These are phyloP conservation scores for Alnus rubra DNA, from an alignment of 306 rosid genomes.

Conservation along the genomic window DNA sequence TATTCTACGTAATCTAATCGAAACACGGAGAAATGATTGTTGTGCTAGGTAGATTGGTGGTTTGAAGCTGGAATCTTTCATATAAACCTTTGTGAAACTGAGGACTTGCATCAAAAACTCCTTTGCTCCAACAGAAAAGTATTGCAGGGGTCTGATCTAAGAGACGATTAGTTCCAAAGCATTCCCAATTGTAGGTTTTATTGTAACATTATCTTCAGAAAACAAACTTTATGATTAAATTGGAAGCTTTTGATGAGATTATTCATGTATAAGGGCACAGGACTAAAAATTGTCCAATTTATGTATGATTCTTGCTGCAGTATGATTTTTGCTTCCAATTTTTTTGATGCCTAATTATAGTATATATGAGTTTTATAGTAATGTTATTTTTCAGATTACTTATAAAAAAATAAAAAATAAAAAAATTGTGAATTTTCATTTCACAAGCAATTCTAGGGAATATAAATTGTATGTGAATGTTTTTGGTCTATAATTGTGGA, in stretches of 20 bases:
- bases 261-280: background rate
- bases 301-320: background rate
- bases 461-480: background rate
- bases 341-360: background rate
- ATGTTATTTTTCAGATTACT: background rate
- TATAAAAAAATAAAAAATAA: too few species aligned
- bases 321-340: background rate
- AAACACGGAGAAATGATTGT: background rate
- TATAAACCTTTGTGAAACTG: background rate
- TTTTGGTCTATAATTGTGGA: background rate
- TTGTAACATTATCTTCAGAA: background rate
- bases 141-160: background rate
- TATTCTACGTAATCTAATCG: background rate
- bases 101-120: background rate
- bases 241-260: background rate
- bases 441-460: background rate
- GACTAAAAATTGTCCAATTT: background rate
- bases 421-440: background rate
- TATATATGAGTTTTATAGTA: background rate
- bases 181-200: background rate
- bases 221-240: background rate
- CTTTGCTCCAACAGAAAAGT: background rate
- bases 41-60: background rate
- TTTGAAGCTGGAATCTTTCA: background rate
- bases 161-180: background rate